Evolutionary conservation across 2,329 filamentous ascomycete species (phyloP), one percentile per base, ranked within the genome.

Genomic region (Zymoseptoria tritici): DNA sequence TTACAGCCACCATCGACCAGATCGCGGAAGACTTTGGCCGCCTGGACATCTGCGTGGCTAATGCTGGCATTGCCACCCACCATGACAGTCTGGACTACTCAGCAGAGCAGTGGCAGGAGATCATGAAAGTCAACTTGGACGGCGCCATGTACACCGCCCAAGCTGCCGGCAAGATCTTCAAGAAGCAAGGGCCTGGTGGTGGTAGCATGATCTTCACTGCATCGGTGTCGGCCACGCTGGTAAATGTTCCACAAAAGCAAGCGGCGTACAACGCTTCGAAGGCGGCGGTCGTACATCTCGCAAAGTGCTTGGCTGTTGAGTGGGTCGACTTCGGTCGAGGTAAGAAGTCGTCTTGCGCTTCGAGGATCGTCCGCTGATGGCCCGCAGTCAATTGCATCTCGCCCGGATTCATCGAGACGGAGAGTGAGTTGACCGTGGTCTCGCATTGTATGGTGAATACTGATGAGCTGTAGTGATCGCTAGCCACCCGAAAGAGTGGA

Each of bases 141-240:
- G 92, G 92, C 11, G 95, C 91, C 54, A 96, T 94, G 73, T 80
- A 94, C 29, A 95, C 91, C 69, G 90, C 91, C 3, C 87, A 87
- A 20, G 85, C 83, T 4, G 87, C 95, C 8, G 91, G 91, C 26
- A 89, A 89, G 70, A 91, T 96, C 70, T 80, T 96, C 64, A 92
- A 96, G 84, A 85, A 85, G 71, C 84, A 89, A 70, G 85, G 91
- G 70, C 58, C 59, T 46, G 79, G 82, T 4, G 79, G 83, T 0
- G 91, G 91, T 42, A 92, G 86, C 77, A 92, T 97, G 74, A 90
- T 96, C 77, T 92, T 96, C 75, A 90, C 96, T 66, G 91, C 91
- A 20, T 92, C 88, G 80, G 96, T 96, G 90, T 92, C 88, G 49
- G 91, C 90, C 31, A 77, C 86, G 56, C 90, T 96, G 68, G 91